Evolutionary conservation across 2,329 filamentous ascomycete species (phyloP), one percentile per base, ranked within the genome.

Genomic region (Neoscytalidium dimidiatum): DNA sequence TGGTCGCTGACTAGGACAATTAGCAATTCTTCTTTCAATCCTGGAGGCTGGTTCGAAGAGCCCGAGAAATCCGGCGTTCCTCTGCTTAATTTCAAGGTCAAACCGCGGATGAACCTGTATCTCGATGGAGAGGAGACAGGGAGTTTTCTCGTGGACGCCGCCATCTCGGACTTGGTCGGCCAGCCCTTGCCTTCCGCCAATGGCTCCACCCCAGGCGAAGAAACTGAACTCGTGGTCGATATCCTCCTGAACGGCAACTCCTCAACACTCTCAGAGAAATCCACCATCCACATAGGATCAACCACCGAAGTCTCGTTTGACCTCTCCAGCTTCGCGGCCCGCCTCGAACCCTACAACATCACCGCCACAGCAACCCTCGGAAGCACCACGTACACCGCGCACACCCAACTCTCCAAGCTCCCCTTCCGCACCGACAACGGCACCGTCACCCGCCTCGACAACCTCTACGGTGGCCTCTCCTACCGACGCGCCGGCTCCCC

Each of bases 121-220:
- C 74, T 79, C 21, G 77, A 72, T 46, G 81, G 83, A 63, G 65
- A 67, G 3, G 66, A 64, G 1, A 80, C 72, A 3, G 69, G 62
- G 13, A 64, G 85, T 85, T 71, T 88, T 85, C 67, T 88, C 85
- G 70, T 88, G 83, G 17, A 85, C 80, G 29, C 83, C 80, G n/a
- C 85, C 85, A 29, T 87, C 82, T 56, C 81, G 81, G 53, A 88
- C 69, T 66, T 84, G 86, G 28, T 83, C 77, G 28, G 79, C 79
- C 1, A 88, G 26, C 46, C 46, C 2, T 31, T 51, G n/a, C 23
- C 17, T 21, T 43, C 53, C 49, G 72, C 71, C 60, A 64, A 52
- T 64, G 74, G 64, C 3, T 46, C n/a, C 58, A 69, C 64, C 14
- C 19, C 17, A 51, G 56, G 2, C 23, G 23, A 17, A 51, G 67